Base-by-base conservation (phyloP, 1,139 yeast genomes). In the Taphrina wiesneri region DNA sequence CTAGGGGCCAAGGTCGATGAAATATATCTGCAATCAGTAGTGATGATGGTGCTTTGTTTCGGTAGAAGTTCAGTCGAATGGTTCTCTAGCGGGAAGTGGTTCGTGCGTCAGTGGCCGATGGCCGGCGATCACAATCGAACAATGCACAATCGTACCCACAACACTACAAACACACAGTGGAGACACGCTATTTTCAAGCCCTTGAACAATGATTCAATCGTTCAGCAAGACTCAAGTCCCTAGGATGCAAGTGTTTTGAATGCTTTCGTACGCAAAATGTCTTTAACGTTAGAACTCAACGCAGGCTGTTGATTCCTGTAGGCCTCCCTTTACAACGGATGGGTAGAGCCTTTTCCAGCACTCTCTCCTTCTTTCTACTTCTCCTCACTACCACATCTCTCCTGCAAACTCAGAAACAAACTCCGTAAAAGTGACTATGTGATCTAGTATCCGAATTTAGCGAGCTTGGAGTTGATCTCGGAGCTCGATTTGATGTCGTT, bases 401-500 rank as follows among this genome's bases (percentile, higher is more conserved):
- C 60, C 15, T 26, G 26, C 13, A 6, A 34, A 2, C 53, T 43
- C 34, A 6, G 5, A 28, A 56, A 17, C 15, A 34, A 56, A 56
- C 62, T 25, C 57, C 30, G 46, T 34, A 30, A 34, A 53, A 46
- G 15, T 21, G 56, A 25, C 1, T 9, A 23, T 30, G 7, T 47
- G 19, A 56, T 67, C 82, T 87, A 87, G 84, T 88, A 88, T 79
- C 95, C 95, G 74, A 87, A 81, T 76, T 88, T 80, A 78, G 91
- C 88, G 77, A 88, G 86, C 82, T 87, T 83, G 82, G 86, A 80
- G 74, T 89, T 83, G 77, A 83, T 88, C 73, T 86, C 90, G 75
- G 83, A 86, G 77, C 87, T 88, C 73, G 91, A 80, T 79, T 90
- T 86, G 80, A 84, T 83, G 78, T 96, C 98, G 79, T 91, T 86